Conservation (phyloP, 768 basidiomycete genomes). For the Trametes coccinea region DNA sequence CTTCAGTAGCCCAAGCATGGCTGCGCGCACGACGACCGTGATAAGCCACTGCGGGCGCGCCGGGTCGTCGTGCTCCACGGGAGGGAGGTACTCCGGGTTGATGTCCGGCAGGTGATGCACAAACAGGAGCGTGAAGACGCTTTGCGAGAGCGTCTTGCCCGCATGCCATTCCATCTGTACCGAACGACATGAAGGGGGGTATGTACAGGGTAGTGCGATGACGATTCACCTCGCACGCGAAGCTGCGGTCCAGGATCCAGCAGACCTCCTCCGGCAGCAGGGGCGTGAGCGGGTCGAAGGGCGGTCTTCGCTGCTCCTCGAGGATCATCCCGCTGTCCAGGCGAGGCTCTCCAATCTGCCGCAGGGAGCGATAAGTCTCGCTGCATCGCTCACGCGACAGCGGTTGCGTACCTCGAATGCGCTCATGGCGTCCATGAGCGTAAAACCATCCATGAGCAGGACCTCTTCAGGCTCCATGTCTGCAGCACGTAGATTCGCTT, state of each 20-base stretch:
- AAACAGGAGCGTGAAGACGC: conserved; percentile 77
- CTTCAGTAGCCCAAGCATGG: conserved; percentile 70
- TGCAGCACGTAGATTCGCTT: conserved; percentile 16
- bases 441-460: conserved; percentile 67
- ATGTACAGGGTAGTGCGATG: conserved; percentile 5
- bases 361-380: neutral
- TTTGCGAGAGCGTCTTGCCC: conserved; percentile 84
- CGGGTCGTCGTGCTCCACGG: conserved; percentile 45
- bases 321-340: conserved; percentile 76
- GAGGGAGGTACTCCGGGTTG: conserved; percentile 50
- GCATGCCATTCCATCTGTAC: conserved; percentile 84
- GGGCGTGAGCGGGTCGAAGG: conserved; percentile 64
- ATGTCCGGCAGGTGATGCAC: conserved; percentile 64
- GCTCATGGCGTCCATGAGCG: conserved; percentile 89
- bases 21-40: conserved; percentile 66
- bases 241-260: conserved; percentile 80
- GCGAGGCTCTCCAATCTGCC: conserved; percentile 85
- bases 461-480: conserved; percentile 67
- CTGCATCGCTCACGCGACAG: conserved; percentile 14
- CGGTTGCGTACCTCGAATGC: conserved; percentile 70
- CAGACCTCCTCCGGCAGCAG: conserved; percentile 81
- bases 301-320: conserved; percentile 42
- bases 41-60: conserved; percentile 61
- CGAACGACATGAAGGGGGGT: conserved; percentile 19
- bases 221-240: conserved; percentile 72